Evolutionary conservation across 2,329 filamentous ascomycete species (phyloP), one percentile per base, ranked within the genome.

Genomic region (Trichophaea hybrida): DNA sequence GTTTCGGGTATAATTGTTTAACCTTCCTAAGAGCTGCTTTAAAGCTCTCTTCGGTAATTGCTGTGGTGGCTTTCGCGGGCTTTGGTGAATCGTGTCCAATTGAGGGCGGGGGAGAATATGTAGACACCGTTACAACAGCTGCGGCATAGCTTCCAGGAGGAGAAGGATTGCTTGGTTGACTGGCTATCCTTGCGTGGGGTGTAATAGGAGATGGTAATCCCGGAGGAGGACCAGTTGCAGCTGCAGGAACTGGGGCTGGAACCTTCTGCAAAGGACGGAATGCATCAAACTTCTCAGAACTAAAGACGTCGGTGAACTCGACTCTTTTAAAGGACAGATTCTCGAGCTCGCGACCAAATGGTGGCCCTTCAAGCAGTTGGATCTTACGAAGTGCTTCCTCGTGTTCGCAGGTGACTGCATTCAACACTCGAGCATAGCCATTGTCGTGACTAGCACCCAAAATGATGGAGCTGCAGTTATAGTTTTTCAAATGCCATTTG

Each of bases 401-500:
- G 15, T 38, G 34, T 40, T 80, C 75, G 49, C 73, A 72, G 31
- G 78, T 70, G 2, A 82, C 70, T 61, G 80, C 76, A 65, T 80
- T 76, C 17, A 84, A 70, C 64, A 83, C 80, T 6, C 80, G 75
- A 4, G 78, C 78, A 66, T 83, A 84, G 6, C 76, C 76, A 32
- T 78, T 74, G 67, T 84, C 80, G 65, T 83, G 80, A 1, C 80
- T 82, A 55, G 83, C 75, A 50, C 81, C 82, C 38, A 84, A 72
- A 37, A 83, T 70, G 52, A 84, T 74, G 65, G 81, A 77, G 67
- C 77, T 80, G 73, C 81, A 84, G 68, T 81, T 82, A 63, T 75
- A 71, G 62, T 83, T 82, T 64, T 75, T 73, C 51, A 84, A 71
- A 69, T 84, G 65, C 61, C 66, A 68, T 56, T 58, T 64, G 57